These are phyloP conservation scores for Mortierella sp. DNA, from an alignment of 371 early-diverging fungal genomes.

Conservation along the genomic window DNA sequence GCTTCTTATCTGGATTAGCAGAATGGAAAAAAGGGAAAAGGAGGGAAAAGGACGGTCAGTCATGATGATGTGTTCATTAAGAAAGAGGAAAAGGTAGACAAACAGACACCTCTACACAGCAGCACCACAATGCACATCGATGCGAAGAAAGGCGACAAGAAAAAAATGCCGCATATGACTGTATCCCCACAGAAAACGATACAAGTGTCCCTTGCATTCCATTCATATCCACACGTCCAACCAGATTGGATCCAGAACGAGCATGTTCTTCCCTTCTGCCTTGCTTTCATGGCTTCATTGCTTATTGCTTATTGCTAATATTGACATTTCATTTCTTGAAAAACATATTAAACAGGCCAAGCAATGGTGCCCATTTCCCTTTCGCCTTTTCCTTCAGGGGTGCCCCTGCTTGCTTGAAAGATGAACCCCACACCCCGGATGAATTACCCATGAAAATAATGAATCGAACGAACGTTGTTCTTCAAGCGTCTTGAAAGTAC, in stretches of 20 bases:
- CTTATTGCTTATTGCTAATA: too few species aligned
- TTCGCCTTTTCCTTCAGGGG: too few species aligned
- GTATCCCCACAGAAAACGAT: not conserved
- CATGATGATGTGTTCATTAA: not conserved
- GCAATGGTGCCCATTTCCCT: too few species aligned
- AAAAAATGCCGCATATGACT: not conserved
- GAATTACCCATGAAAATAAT: too few species aligned
- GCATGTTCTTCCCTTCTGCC: too few species aligned
- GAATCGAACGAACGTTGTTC: not conserved
- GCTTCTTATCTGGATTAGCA: slow-evolving; percentile 17
- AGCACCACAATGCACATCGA: not conserved
- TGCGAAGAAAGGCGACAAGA: not conserved
- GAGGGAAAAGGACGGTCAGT: not conserved
- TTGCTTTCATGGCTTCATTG: not conserved
- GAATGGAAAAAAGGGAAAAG: too few species aligned
- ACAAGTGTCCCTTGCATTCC: slow-evolving; percentile 1
- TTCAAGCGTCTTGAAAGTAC: too few species aligned
- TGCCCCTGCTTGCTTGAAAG: too few species aligned
- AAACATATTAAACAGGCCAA: not conserved
- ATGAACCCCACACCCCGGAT: too few species aligned
- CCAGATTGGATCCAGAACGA: not conserved
- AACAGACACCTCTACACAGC: not conserved
- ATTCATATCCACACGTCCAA: too few species aligned
- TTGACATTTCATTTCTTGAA: too few species aligned
- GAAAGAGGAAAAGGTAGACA: not conserved